Evolutionary conservation across 345 rosid genomes (phyloP).

Genomic region (Pugionium dolabratum): DNA sequence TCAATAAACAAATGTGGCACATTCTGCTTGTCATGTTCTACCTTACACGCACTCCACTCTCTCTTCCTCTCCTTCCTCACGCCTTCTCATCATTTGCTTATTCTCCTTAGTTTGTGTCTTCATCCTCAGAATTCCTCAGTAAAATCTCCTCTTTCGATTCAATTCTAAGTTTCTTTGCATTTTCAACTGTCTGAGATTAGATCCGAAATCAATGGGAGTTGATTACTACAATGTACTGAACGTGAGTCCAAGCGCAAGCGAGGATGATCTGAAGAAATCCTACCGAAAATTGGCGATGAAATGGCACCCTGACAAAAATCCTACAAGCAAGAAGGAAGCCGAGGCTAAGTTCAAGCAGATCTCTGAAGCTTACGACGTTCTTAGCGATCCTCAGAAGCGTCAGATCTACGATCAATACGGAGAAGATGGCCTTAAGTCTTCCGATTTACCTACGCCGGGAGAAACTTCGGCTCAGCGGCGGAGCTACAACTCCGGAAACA

Average conservation of each 20-base stretch:
- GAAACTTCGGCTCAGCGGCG: constrained; percentile 33
- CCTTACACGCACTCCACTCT: constrained; percentile 31
- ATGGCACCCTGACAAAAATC: constrained; percentile 97
- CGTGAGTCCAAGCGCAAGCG: constrained; percentile 61
- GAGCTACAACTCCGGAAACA: neutral
- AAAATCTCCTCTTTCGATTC: neutral
- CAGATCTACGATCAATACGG: constrained; percentile 87
- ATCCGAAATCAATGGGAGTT: constrained; percentile 58
- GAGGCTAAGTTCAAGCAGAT: constrained; percentile 86
- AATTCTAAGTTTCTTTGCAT: too few species aligned
- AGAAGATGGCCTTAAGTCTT: constrained; percentile 61
- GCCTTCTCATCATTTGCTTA: neutral
- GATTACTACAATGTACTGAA: constrained; percentile 88
- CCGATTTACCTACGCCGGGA: constrained; percentile 50
- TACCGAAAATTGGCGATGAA: constrained; percentile 78
- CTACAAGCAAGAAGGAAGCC: constrained; percentile 61
- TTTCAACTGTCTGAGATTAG: neutral
- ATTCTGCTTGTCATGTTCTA: constrained; percentile 29
- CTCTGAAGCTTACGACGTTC: constrained; percentile 85
- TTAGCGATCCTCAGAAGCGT: constrained; percentile 73
- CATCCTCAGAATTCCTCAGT: neutral
- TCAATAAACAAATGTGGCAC: neutral
- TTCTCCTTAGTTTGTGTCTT: neutral
- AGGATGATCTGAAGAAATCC: constrained; percentile 76
- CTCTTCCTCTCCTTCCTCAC: constrained; percentile 17